A percentile compares a stretch with the other conserved stretches of the same genome.
Evolutionary conservation across 2,329 filamentous ascomycete genomes (phyloP).

Genomic region (Talaromyces sp.): DNA sequence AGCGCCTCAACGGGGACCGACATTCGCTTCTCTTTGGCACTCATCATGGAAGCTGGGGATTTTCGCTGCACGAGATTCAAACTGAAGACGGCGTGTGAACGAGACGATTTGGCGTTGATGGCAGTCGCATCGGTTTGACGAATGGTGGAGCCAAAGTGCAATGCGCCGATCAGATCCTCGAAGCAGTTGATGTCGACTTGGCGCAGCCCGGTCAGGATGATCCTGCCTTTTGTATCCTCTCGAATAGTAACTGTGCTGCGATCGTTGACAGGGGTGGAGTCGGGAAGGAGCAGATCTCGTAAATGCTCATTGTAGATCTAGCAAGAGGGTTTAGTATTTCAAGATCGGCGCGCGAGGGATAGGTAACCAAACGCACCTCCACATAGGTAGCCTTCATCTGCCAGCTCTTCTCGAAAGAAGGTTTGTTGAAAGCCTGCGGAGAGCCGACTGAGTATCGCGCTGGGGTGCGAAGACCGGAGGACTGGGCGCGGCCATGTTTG

Average conservation of each 20-base stretch:
- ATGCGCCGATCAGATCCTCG: slow-evolving; percentile 80
- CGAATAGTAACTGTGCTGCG: slow-evolving; percentile 80
- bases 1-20: slow-evolving; percentile 81
- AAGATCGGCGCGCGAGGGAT: not conserved
- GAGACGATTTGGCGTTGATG: slow-evolving; percentile 95
- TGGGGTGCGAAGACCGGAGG: slow-evolving; percentile 74
- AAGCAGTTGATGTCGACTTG: slow-evolving; percentile 86
- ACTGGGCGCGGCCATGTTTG: slow-evolving; percentile 56
- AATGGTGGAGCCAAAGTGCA: slow-evolving; percentile 90
- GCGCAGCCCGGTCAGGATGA: slow-evolving; percentile 82
- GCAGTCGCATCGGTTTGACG: slow-evolving; percentile 95
- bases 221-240: slow-evolving; percentile 90
- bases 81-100: slow-evolving; percentile 95
- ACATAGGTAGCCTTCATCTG: slow-evolving; percentile 91
- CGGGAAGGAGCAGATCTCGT: slow-evolving; percentile 79
- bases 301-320: slow-evolving; percentile 97
- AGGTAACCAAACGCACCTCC: slow-evolving; percentile 41
- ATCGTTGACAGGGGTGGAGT: slow-evolving; percentile 63
- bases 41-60: slow-evolving; percentile 35
- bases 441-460: slow-evolving; percentile 66
- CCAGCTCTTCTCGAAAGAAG: slow-evolving; percentile 69
- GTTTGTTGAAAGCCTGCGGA: slow-evolving; percentile 41
- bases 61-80: slow-evolving; percentile 84
- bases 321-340: slow-evolving; percentile 13
- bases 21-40: slow-evolving; percentile 70